Evolutionary conservation across 129 eudicot genomes (phyloP), one percentile per base, ranked within the genome.

Genomic region (Arctium minus): DNA sequence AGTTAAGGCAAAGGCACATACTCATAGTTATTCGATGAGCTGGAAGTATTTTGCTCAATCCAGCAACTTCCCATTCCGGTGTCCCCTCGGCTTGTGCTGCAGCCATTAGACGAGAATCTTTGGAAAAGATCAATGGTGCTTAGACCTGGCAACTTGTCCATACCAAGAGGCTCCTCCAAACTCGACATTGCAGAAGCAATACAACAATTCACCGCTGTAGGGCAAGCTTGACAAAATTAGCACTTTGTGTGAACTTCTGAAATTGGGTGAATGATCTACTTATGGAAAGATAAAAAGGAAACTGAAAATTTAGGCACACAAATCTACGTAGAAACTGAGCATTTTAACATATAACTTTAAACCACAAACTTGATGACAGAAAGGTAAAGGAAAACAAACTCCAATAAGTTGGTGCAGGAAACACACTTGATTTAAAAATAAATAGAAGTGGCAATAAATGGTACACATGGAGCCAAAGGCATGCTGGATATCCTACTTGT

Each of bases 91-190:
- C 87, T 81, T 64, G 98, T 89, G 42, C 94, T 91, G 84, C 98
- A 92, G 29, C 91, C 89, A 74, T 87, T 78, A 46, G 91, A 87
- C 17, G 97, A 88, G 87, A 90, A 88, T 80, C 93, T 79, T 82
- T 75, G 74, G 74, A 80, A 79, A 75, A 88, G 78, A 69, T 92
- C 92, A 72, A 87, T 89, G 62, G 87, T 92, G 90, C 92, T 90
- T 89, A 94, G 81, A 84, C 90, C 81, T 73, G 97, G 97, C 87
- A 94, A 82, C 82, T 89, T 92, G 88, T 94, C 98, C 77, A 94
- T 82, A 40, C 92, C 89, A 86, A 94, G 88, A 76, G 97, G 97
- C 89, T 94, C 88, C 86, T 94, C 93, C 87, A 94, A 85, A 85
- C 98, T 94, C 42, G 98, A 94, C 95, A 92, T 94, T 83, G 83